Conservation (phyloP, 2,329 filamentous ascomycete species). For the Clonostachys sp. region DNA sequence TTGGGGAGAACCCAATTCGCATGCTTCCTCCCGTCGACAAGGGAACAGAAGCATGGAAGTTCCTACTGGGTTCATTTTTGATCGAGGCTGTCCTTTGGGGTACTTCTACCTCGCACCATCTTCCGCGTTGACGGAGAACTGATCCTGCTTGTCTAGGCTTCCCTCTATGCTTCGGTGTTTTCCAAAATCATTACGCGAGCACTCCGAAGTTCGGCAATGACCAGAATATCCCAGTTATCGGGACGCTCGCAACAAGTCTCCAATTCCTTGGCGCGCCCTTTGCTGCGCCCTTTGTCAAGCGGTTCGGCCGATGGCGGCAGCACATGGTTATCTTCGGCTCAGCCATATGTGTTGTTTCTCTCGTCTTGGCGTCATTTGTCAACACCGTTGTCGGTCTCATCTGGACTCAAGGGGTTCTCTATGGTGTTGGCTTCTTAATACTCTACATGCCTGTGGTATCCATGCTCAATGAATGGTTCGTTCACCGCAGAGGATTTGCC, state of each 20-base stretch:
- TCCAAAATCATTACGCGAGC: conserved; percentile 63
- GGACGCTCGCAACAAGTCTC: conserved; percentile 53
- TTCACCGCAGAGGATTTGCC: conserved; percentile 51
- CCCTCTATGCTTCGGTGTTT: conserved; percentile 64
- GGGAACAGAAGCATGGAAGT: too few species aligned
- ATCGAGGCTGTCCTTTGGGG: too few species aligned
- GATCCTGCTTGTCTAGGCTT: conserved; percentile 42
- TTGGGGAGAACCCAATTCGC: too few species aligned
- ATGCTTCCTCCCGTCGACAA: too few species aligned
- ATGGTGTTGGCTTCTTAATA: conserved; percentile 55
- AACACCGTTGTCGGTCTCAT: conserved; percentile 49
- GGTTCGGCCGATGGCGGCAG: conserved; percentile 32
- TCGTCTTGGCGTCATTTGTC: conserved; percentile 47
- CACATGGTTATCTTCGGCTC: conserved; percentile 40
- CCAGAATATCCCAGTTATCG: conserved; percentile 55
- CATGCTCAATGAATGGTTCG: conserved; percentile 55
- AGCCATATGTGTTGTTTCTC: conserved; percentile 45
- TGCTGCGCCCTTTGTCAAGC: conserved; percentile 37
- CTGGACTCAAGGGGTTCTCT: conserved; percentile 56
- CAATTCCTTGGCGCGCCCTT: conserved; percentile 51
- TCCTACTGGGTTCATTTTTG: too few species aligned
- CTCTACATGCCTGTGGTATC: conserved; percentile 50
- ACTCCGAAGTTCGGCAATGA: conserved; percentile 52
- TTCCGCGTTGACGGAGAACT: too few species aligned
- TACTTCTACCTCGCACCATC: too few species aligned